Conservation (phyloP, 2,329 filamentous ascomycete species). For the Pyrenophora tritici-repentis region DNA sequence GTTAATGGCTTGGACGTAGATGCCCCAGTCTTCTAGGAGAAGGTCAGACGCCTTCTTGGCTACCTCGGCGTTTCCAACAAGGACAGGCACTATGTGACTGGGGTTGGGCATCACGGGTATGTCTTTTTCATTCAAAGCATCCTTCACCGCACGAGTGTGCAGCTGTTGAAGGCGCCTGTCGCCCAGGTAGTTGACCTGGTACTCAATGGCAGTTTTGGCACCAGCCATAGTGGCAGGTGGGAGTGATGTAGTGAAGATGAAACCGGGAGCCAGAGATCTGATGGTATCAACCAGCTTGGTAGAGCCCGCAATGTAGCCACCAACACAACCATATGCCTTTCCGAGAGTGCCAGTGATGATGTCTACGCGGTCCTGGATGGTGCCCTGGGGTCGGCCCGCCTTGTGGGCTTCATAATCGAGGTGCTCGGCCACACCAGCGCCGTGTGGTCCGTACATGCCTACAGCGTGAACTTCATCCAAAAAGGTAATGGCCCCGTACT, state of each 20-base stretch:
- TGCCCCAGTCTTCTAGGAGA: constrained; percentile 84
- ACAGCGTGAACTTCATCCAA: constrained; percentile 98
- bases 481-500: constrained; percentile 97
- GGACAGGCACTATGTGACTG: constrained; percentile 90
- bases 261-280: constrained; percentile 91
- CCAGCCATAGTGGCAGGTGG: constrained; percentile 97
- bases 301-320: constrained; percentile 94
- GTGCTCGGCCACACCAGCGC: constrained; percentile 95
- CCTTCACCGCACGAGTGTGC: constrained; percentile 93
- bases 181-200: constrained; percentile 82
- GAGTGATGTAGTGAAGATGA: constrained; percentile 98
- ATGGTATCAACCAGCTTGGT: constrained; percentile 87
- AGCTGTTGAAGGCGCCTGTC: constrained; percentile 93
- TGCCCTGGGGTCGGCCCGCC: constrained; percentile 74
- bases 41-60: constrained; percentile 92
- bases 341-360: constrained; percentile 97
- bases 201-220: constrained; percentile 87
- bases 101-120: constrained; percentile 98
- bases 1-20: constrained; percentile 99
- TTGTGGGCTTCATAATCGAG: constrained; percentile 89
- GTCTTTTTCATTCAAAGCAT: constrained; percentile 74
- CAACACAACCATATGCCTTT: constrained; percentile 97
- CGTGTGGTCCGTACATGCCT: constrained; percentile 96
- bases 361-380: constrained; percentile 92
- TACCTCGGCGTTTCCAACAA: constrained; percentile 91